Evolutionary conservation across 306 rosid genomes (phyloP).

Genomic region (Medicago lupulina): DNA sequence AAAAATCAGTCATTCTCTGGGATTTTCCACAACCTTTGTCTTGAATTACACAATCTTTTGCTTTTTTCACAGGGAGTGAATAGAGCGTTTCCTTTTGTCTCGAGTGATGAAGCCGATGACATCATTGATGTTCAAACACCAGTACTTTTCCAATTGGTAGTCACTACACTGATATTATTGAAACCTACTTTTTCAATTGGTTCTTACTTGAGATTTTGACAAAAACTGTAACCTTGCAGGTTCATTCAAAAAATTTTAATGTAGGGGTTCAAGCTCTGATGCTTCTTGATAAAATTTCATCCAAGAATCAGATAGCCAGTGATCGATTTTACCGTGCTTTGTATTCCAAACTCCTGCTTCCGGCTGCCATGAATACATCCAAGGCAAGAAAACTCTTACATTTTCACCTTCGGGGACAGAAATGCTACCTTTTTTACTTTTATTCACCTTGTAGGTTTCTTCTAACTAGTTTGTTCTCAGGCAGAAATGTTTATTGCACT

Average conservation of each 20-base stretch:
- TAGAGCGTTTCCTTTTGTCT: constrained; percentile 93
- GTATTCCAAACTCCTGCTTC: constrained; percentile 88
- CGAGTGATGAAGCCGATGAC: constrained; percentile 87
- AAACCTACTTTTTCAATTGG: constrained; percentile 1
- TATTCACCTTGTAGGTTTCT: background rate
- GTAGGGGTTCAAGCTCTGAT: constrained; percentile 91
- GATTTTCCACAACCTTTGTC: too few species aligned
- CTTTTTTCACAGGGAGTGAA: constrained; percentile 77
- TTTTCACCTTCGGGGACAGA: background rate
- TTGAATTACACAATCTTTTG: background rate
- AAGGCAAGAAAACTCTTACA: constrained; percentile 61
- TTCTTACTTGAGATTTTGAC: constrained; percentile 32
- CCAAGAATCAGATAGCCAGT: constrained; percentile 90
- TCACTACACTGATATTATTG: constrained; percentile 19
- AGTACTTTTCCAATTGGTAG: constrained; percentile 86
- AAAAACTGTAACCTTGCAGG: constrained; percentile 59
- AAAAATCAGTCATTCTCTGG: too few species aligned
- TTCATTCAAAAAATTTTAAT: constrained; percentile 89
- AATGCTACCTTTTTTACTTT: background rate
- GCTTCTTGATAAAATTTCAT: constrained; percentile 96
- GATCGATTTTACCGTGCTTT: constrained; percentile 92
- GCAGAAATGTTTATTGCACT: constrained; percentile 95
- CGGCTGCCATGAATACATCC: constrained; percentile 89
- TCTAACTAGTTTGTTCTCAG: constrained; percentile 48
- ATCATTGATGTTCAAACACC: constrained; percentile 92